Base-by-base conservation (phyloP, 2,329 filamentous ascomycete species). In the Pseudocercospora vitis region DNA sequence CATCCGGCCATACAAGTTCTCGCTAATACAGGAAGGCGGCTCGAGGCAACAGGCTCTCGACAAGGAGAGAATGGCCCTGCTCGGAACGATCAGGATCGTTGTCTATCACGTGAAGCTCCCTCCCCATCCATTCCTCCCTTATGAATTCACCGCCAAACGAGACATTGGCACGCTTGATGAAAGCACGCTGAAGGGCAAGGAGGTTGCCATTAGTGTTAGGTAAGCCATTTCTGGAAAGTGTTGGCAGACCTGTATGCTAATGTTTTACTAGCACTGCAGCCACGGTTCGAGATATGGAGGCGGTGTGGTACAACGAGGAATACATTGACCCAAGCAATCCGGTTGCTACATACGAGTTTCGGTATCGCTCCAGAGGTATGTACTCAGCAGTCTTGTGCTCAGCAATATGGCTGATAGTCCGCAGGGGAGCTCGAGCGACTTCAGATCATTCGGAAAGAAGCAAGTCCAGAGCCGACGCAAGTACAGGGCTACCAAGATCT, bases 401-500 rank as follows among this genome's bases (percentile, higher is more conserved):
- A 7, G 26, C 26, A 6, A 11, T 29, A 7, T 29, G 26, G 11
- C 26, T 29, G 26, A 29, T 6, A n/a, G n/a, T n/a, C n/a, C n/a
- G n/a, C n/a, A n/a, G n/a, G n/a, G n/a, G 37, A 42, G 12, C 37
- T 42, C 14, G 18, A 42, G 19, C 21, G 24, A 11, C 37, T 42
- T 21, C 21, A 14, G 4, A 42, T 42, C 4, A 42, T 42, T 8
- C 37, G 18, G 8, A 12, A 12, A 42, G 37, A 26, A 8, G 9
- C 11, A 21, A 11, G 24, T n/a, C 18, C 37, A 9, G 37, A 42
- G 19, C 37, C 8, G 21, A 14, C 9, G 33, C 33, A 14, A 37
- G 33, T n/a, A n/a, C n/a, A n/a, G n/a, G n/a, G n/a, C n/a, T n/a
- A 42, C 21, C 37, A 6, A 18, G 37, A 42, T 42, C 37, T 42